Evolutionary conservation across 1,284 basidiomycete genomes (phyloP).

Genomic region (Leucoagaricus sp.): DNA sequence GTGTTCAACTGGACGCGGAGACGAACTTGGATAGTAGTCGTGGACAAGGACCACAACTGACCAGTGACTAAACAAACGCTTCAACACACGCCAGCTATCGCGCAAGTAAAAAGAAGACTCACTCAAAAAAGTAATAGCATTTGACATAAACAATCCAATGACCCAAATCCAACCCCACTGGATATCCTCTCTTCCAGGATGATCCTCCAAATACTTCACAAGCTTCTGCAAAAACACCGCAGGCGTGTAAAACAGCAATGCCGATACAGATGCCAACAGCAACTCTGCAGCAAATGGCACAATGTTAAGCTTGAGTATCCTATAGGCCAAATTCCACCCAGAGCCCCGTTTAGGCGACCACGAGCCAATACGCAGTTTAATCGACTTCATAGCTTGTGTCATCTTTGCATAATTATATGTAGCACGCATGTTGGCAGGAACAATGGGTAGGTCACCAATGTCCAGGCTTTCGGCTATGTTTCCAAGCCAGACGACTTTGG

Average conservation of each 20-base stretch:
- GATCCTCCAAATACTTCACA: constrained; percentile 73
- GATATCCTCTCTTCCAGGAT: constrained; percentile 50
- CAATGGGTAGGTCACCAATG: constrained; percentile 83
- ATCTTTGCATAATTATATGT: constrained; percentile 55
- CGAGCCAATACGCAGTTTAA: constrained; percentile 45
- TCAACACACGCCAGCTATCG: no score
- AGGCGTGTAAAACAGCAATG: constrained; percentile 76
- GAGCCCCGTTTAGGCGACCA: constrained; percentile 55
- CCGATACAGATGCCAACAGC: constrained; percentile 60
- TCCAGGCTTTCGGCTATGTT: constrained; percentile 74
- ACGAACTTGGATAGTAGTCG: constrained; percentile 71
- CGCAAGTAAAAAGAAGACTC: constrained; percentile 32
- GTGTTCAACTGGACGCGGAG: constrained; percentile 85
- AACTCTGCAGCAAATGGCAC: constrained; percentile 45
- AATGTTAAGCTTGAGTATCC: constrained; percentile 56
- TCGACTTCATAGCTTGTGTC: constrained; percentile 40
- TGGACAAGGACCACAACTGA: constrained; percentile 73
- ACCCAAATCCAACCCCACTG: constrained; percentile 79
- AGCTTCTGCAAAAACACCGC: constrained; percentile 75
- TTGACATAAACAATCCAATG: constrained; percentile 67
- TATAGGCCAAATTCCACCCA: constrained; percentile 65
- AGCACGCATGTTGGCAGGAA: constrained; percentile 72
- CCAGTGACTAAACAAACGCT: constrained; percentile 37
- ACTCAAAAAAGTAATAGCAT: constrained; percentile 62
- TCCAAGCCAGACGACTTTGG: constrained; percentile 81